These are phyloP conservation scores for Orbilia blumenaviensis DNA, from an alignment of 2,329 filamentous ascomycete genomes.

Conservation along the genomic window DNA sequence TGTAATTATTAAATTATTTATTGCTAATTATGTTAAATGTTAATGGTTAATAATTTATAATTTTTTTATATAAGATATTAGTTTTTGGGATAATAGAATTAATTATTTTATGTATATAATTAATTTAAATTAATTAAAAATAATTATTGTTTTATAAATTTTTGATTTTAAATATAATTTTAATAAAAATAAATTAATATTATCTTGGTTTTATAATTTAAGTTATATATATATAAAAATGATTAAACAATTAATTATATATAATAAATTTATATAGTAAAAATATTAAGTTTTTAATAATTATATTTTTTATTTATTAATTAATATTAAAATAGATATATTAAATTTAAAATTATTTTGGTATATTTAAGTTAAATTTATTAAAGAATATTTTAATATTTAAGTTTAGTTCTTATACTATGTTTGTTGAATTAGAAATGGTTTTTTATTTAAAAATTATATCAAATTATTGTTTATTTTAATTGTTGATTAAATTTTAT, in stretches of 20 bases:
- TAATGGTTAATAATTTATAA: too few relatives aligned
- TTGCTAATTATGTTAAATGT: too few relatives aligned
- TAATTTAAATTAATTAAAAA: not conserved
- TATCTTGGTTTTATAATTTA: not conserved
- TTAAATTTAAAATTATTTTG: not conserved
- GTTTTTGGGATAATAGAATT: not conserved
- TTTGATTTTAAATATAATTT: not conserved
- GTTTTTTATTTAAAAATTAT: not conserved
- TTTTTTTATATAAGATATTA: too few relatives aligned
- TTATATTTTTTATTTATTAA: not conserved
- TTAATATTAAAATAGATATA: not conserved
- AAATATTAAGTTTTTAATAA: constrained; percentile 18
- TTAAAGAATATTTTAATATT: constrained; percentile 8
- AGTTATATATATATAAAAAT: not conserved
- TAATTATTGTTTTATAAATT: not conserved
- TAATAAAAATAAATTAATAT: not conserved
- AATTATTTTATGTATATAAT: not conserved
- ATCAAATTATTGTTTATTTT: constrained; percentile 4
- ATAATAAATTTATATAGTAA: not conserved
- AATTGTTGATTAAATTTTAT: not conserved
- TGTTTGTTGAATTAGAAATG: not conserved
- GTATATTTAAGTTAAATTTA: not conserved
- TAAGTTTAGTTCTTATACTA: constrained; percentile 5
- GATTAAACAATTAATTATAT: not conserved
- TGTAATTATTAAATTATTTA: too few relatives aligned